Percentiles rank a stretch among this genome's conserved stretches.
These are phyloP conservation scores for Umbilicaria muhlenbergii DNA, from an alignment of 495 filamentous ascomycete genomes.

Conservation along the genomic window DNA sequence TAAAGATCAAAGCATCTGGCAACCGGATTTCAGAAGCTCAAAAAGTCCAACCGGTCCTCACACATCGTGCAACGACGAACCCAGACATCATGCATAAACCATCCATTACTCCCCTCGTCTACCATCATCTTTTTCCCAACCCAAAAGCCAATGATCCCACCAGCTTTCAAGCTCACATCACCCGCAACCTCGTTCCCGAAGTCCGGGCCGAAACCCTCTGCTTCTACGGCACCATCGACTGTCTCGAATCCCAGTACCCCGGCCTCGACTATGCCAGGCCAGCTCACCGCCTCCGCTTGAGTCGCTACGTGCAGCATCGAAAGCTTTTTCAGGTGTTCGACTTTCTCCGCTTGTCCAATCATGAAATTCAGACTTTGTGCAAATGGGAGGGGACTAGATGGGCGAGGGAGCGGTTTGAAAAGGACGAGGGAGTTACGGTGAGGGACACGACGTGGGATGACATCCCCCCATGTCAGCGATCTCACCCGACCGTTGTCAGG, in stretches of 20 bases:
- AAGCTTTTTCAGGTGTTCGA: conserved; percentile 75
- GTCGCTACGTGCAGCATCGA: conserved; percentile 68
- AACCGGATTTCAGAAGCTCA: no score
- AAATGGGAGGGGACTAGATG: conserved; percentile 91
- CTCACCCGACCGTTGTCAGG: conserved; percentile 17
- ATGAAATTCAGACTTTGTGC: conserved; percentile 64
- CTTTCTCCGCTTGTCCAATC: conserved; percentile 52
- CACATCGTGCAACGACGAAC: neutral
- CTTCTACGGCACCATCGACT: conserved; percentile 77
- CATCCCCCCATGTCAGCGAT: conserved; percentile 26
- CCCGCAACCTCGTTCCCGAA: conserved; percentile 65
- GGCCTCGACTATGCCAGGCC: conserved; percentile 73
- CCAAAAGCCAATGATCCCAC: conserved; percentile 38
- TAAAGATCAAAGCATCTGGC: no score
- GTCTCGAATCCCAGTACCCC: conserved; percentile 76
- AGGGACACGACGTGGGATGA: conserved; percentile 63
- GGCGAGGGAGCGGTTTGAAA: conserved; percentile 72
- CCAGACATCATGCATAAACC: conserved; percentile 40
- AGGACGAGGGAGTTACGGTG: conserved; percentile 56
- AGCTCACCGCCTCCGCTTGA: conserved; percentile 69
- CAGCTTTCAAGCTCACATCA: conserved; percentile 42
- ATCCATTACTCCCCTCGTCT: conserved; percentile 36
- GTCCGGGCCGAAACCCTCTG: conserved; percentile 70
- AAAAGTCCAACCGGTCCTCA: neutral
- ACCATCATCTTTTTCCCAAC: conserved; percentile 40